Evolutionary conservation across 768 basidiomycete genomes (phyloP).

Genomic region (Tricholoma saponaceum): DNA sequence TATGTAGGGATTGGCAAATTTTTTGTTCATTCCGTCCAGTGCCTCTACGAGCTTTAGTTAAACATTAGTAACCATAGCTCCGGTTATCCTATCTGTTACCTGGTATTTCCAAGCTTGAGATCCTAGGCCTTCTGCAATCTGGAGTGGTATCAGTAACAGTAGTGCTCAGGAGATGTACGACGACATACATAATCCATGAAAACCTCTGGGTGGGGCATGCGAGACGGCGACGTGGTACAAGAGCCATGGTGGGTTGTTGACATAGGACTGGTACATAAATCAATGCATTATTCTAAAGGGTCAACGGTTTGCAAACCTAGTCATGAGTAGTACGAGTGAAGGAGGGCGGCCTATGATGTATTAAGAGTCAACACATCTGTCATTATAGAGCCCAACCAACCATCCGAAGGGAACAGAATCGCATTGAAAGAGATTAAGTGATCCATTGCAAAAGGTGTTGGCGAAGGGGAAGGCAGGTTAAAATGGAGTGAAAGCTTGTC

Average conservation of each 20-base stretch:
- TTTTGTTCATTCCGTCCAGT: conserved; percentile 76
- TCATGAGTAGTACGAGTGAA: conserved; percentile 69
- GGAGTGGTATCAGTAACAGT: conserved; percentile 12
- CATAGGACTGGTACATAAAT: conserved; percentile 33
- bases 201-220: conserved; percentile 79
- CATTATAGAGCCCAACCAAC: conserved; percentile 18
- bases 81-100: conserved; percentile 29
- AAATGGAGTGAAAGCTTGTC: conserved; percentile 8
- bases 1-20: conserved; percentile 76
- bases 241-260: conserved; percentile 39
- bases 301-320: conserved; percentile 43
- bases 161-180: conserved; percentile 1
- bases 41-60: conserved; percentile 60
- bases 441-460: conserved; percentile 45
- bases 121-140: conserved; percentile 70
- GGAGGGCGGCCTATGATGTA: conserved; percentile 54
- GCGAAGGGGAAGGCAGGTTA: conserved; percentile 11
- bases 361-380: background rate
- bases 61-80: background rate
- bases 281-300: conserved; percentile 1
- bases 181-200: conserved; percentile 71
- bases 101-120: conserved; percentile 70
- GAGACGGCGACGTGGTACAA: conserved; percentile 43
- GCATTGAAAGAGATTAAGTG: conserved; percentile 61
- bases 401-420: conserved; percentile 75